phyloP scores from a whole-genome alignment of 441 rosid genomes.

The Gossypium davidsonii region DNA sequence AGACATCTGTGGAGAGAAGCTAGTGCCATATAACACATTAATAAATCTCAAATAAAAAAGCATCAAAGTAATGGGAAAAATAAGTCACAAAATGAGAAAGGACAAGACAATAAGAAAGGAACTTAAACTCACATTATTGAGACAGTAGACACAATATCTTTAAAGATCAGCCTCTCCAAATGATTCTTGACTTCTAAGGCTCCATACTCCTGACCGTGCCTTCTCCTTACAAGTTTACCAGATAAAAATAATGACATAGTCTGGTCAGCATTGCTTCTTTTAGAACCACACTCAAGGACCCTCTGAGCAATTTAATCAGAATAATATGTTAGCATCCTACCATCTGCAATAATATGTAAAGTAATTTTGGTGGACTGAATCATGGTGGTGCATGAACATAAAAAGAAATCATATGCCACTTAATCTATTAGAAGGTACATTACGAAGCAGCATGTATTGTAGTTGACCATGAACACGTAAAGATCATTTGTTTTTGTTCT shows the following conservation, averaged over 20 bases:
- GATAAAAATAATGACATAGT: constrained; percentile 71
- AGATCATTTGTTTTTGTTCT: neutral
- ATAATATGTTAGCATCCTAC: constrained; percentile 13
- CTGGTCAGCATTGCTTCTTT: constrained; percentile 48
- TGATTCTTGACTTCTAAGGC: constrained; percentile 71
- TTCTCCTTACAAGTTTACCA: constrained; percentile 58
- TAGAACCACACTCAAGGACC: constrained; percentile 83
- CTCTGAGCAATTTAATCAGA: constrained; percentile 50
- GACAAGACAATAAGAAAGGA: neutral
- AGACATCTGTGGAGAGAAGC: constrained; percentile 50
- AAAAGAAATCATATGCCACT: neutral
- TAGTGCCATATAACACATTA: constrained; percentile 32
- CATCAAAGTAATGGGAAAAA: constrained; percentile 9
- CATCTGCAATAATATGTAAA: neutral
- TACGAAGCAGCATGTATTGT: neutral
- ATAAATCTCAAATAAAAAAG: constrained; percentile 14
- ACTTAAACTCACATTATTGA: constrained; percentile 65
- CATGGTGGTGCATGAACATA: neutral
- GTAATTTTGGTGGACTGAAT: neutral
- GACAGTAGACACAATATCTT: constrained; percentile 64
- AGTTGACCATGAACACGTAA: neutral
- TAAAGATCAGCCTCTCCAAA: constrained; percentile 64
- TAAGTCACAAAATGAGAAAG: neutral
- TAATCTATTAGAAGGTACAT: neutral
- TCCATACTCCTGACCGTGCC: constrained; percentile 85